phyloP scores from a whole-genome alignment of 192 early-diverging fungal species.

The Podochytrium sp. region DNA sequence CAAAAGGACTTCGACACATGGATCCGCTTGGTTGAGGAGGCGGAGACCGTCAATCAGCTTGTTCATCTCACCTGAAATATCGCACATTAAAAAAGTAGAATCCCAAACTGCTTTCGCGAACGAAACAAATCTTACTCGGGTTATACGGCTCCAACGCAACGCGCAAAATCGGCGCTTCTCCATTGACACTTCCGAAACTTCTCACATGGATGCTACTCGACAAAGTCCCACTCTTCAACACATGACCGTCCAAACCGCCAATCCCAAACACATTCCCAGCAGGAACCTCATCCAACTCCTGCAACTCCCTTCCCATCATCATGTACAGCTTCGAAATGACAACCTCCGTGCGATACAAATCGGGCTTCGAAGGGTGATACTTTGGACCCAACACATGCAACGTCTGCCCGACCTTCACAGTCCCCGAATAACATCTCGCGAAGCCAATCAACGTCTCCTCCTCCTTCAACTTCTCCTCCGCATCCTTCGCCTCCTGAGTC shows the following conservation, averaged over 20 bases:
- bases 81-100: neutral
- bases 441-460: conserved; percentile 48
- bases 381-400: conserved; percentile 93
- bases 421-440: conserved; percentile 90
- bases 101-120: no score
- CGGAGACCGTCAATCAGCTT: conserved; percentile 85
- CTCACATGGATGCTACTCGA: conserved; percentile 72
- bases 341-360: conserved; percentile 62
- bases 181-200: conserved; percentile 73
- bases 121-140: conserved; percentile 58
- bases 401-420: conserved; percentile 81
- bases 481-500: conserved; percentile 40
- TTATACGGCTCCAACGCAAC: conserved; percentile 94
- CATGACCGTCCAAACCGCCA: conserved; percentile 77
- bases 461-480: conserved; percentile 24
- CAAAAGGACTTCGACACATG: conserved; percentile 86
- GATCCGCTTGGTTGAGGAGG: conserved; percentile 92
- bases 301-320: conserved; percentile 96
- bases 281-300: conserved; percentile 77
- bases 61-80: conserved; percentile 69
- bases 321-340: conserved; percentile 82
- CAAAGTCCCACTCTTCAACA: conserved; percentile 95
- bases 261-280: conserved; percentile 98
- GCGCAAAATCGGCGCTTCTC: conserved; percentile 89
- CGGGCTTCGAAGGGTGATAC: conserved; percentile 69